Evolutionary conservation across 495 filamentous ascomycete species (phyloP), one percentile per base, ranked within the genome.

Genomic region (Aspergillus ellipticus): DNA sequence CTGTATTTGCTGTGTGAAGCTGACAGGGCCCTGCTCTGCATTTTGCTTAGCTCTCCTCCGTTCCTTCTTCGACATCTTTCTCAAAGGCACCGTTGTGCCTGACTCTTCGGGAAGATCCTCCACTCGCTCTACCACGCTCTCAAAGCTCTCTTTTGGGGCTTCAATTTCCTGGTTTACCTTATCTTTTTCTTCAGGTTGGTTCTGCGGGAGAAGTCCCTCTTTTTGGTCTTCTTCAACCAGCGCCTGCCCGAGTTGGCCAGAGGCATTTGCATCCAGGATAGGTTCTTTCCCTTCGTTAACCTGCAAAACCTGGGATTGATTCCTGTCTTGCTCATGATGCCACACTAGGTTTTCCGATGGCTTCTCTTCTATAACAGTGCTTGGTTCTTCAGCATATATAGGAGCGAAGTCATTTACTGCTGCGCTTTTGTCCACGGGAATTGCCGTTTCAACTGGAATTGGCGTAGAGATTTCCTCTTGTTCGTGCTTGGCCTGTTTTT

Each of bases 31-130:
- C 45, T 60, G 24, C 33, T 65, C 60, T 11, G 51, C 58, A 28
- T 71, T 62, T 37, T 75, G 69, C 64, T 74, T 74, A 22, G 65
- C 63, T 49, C 76, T 79, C 49, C 60, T 72, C 57, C 72, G 76
- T 45, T 77, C 71, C 46, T 72, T 74, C 60, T 75, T 74, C 3
- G 72, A 71, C 19, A 68, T 71, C 8, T 66, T 66, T 13, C 56
- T 55, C n/a, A 61, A 22, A 33, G 58, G 37, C 2, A 49, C 47
- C 6, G 53, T 17, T 3, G 46, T 31, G 13, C 48, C 49, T 10
- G 51, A 9, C 6, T 59, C 43, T 13, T 58, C 39, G 21, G 54
- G 45, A 47, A 28, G 51, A 11, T 1, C 17, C 21, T 22, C 22
- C 16, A 33, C 42, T 15, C 33, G 16, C 28, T 57, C 43, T 21